Evolutionary conservation across 2,329 filamentous ascomycete genomes (phyloP), one percentile per base, ranked within the genome.

Genomic region (Microsporum audouinii): DNA sequence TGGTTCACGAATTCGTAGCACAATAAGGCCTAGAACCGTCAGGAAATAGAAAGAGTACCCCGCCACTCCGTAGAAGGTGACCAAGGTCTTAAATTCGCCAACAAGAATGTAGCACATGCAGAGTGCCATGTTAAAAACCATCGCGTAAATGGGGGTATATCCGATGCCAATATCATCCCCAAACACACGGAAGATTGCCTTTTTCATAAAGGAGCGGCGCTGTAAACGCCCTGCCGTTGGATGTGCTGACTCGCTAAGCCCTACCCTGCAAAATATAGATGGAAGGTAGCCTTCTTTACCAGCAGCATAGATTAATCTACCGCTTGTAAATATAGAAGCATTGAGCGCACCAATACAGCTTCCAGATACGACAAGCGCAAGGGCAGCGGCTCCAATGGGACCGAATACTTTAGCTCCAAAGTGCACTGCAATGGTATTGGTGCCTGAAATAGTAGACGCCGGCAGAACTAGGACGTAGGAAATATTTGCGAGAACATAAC

Each of bases 31-130:
- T 0, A 99, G 82, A 0, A 99, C 94, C 0, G 92, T 95, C 61
- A 95, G 78, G 73, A 99, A 99, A 77, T 99, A 99, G 72, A 99
- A 99, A 0, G 89, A 89, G 73, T 99, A 99, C 12, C 91, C 91
- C 0, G 94, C 94, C 10, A 99, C 94, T 61, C 94, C 94, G 76
- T 97, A 97, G 72, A 99, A 99, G 0, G 94, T 97, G 61, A 97
- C 82, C 1, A 99, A 82, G 0, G 92, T 96, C 59, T 85, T 81
- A 71, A 99, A 97, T 72, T 96, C 90, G 74, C 94, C 94, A 3
- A 95, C 85, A 1, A 88, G 70, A 64, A 96, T 85, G 76, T 97
- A 99, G 1, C 82, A 77, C 2, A 82, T 76, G 0, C 90, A 95
- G 27, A 99, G 76, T 2, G 77, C 66, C 45, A 82, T 82, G 73